phyloP scores from a whole-genome alignment of 2,329 filamentous ascomycete genomes.

The Emmonsiellopsis sp. region DNA sequence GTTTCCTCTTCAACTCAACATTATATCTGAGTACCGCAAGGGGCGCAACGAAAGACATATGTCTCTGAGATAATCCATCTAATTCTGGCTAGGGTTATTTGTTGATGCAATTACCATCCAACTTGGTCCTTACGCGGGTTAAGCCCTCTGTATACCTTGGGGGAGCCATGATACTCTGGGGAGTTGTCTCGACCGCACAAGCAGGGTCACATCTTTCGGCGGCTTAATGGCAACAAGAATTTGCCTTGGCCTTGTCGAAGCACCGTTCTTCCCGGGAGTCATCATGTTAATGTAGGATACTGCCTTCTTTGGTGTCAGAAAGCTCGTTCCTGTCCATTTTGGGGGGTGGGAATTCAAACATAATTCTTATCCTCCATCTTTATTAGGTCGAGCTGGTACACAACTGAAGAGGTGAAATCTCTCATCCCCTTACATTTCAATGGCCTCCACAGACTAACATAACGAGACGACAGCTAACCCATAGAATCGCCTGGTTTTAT shows the following conservation, averaged over 20 bases:
- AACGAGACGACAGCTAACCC: no score
- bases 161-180: slow-evolving; percentile 23
- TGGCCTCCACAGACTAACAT: no score
- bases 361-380: slow-evolving; percentile 37
- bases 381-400: slow-evolving; percentile 58
- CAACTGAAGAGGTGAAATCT: slow-evolving; percentile 47
- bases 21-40: no score
- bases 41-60: no score
- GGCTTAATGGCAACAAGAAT: slow-evolving; percentile 32
- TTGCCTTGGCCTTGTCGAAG: slow-evolving; percentile 26
- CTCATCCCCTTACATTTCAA: slow-evolving; percentile 41
- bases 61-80: no score
- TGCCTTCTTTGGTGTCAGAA: no score
- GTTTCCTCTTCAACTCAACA: slow-evolving; percentile 10
- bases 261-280: slow-evolving; percentile 49
- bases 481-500: slow-evolving; percentile 31
- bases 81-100: not conserved
- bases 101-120: slow-evolving; percentile 1
- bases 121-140: slow-evolving; percentile 25
- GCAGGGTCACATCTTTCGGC: slow-evolving; percentile 28
- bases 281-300: no score
- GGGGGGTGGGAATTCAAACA: no score
- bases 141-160: slow-evolving; percentile 38
- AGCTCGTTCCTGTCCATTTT: no score
- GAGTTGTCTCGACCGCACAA: slow-evolving; percentile 20